Percentiles rank a stretch among this genome's conserved stretches.
These are phyloP conservation scores for Corynespora cassiicola DNA, from an alignment of 2,329 filamentous ascomycete genomes.

Conservation along the genomic window DNA sequence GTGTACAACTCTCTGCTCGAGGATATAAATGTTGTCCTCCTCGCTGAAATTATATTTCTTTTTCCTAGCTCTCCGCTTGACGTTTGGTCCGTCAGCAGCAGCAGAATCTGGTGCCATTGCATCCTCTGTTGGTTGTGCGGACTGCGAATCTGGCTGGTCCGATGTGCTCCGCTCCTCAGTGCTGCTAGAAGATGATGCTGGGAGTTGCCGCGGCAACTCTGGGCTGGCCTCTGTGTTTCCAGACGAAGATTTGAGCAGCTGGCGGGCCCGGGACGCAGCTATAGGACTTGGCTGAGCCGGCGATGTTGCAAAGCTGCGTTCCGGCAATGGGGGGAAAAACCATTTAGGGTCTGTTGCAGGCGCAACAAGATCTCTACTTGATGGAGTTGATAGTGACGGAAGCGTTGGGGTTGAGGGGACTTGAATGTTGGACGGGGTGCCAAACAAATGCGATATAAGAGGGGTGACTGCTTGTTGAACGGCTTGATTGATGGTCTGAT, in stretches of 20 bases:
- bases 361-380: conserved; percentile 12
- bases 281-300: conserved; percentile 18
- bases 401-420: conserved; percentile 6
- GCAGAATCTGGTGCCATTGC: neutral
- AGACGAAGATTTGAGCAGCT: no score
- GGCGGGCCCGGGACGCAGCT: no score
- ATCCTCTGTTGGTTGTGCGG: neutral
- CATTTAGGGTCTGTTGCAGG: conserved; percentile 36
- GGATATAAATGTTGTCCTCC: conserved; percentile 45
- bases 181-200: no score
- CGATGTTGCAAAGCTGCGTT: conserved; percentile 1
- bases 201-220: no score
- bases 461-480: conserved; percentile 32
- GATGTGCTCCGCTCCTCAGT: no score
- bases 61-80: conserved; percentile 17
- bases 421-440: conserved; percentile 13
- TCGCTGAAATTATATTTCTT: conserved; percentile 31
- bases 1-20: conserved; percentile 32
- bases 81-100: conserved; percentile 6
- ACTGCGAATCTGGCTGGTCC: conserved; percentile 1
- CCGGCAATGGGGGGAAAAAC: conserved; percentile 30
- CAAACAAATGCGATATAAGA: conserved; percentile 22
- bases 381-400: conserved; percentile 9
- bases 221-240: no score
- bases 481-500: conserved; percentile 29